Conservation (phyloP, 1,284 basidiomycete genomes). For the Psilocybe mexicana region DNA sequence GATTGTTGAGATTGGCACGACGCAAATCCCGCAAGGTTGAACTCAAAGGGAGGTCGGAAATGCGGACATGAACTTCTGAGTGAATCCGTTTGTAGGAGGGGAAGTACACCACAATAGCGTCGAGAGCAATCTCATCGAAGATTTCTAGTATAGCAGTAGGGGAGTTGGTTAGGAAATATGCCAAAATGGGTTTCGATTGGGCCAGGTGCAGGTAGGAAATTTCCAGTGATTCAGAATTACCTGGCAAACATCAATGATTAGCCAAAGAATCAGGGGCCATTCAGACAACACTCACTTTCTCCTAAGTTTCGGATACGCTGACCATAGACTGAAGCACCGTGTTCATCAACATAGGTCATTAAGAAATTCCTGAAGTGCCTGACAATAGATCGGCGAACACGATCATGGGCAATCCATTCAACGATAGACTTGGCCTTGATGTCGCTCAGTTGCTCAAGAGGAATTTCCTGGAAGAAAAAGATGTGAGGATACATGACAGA, state of each 20-base stretch:
- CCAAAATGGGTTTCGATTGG: conserved; percentile 89
- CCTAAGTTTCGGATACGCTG: conserved; percentile 92
- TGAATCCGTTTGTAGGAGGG: conserved; percentile 97
- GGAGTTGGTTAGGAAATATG: conserved; percentile 96
- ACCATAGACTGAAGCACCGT: conserved; percentile 92
- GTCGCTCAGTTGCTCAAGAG: conserved; percentile 94
- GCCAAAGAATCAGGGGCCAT: background rate
- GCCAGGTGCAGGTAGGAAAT: conserved; percentile 94
- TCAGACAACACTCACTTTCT: conserved; percentile 67
- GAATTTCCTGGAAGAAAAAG: conserved; percentile 70
- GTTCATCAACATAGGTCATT: conserved; percentile 93
- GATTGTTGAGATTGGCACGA: conserved; percentile 89
- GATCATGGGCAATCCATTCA: conserved; percentile 95
- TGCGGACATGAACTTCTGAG: conserved; percentile 96
- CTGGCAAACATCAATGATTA: conserved; percentile 40
- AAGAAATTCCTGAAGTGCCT: conserved; percentile 95
- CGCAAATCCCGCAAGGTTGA: conserved; percentile 93
- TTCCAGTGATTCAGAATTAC: conserved; percentile 96
- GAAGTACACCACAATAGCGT: conserved; percentile 94
- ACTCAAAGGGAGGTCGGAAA: conserved; percentile 90
- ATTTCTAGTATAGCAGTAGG: conserved; percentile 92
- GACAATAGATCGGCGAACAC: conserved; percentile 87
- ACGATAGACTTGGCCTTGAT: conserved; percentile 97
- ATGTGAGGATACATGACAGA: background rate
- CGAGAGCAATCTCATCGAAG: conserved; percentile 95